Evolutionary conservation across 441 rosid genomes (phyloP), one percentile per base, ranked within the genome.

Genomic region (Jatropha multifida): DNA sequence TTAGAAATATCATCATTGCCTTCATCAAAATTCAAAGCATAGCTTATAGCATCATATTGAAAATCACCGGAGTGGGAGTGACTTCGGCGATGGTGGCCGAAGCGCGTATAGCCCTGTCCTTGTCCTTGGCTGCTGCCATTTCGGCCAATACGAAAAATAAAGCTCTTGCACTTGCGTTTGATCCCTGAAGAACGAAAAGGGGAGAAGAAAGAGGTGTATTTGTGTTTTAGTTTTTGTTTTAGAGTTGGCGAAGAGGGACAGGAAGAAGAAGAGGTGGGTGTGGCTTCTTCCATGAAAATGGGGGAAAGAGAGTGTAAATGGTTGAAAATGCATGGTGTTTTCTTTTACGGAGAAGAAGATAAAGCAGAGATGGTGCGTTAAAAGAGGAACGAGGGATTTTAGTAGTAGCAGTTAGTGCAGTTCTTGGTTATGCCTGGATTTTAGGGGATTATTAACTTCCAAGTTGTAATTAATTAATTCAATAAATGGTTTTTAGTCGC

Each of bases 1-100:
- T n/a, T 40, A 3, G 17, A 10, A 11, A 14, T 20, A 5, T 66
- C 74, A 7, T 76, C 55, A 0, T 27, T 12, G 4, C 84, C 83
- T 4, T 84, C 87, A 4, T 87, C 89, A 12, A 87, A 87, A 71
- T 87, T 87, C 56, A 85, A 64, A 1, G 90, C 74, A 60, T 85
- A 87, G 42, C 86, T 87, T 51, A 49, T 68, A 0, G 87, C 78
- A 59, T 87, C 85, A 37, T 87, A 87, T 2, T 17, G 74, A 49
- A 84, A 83, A 37, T 78, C 82, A 2, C 69, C 78, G 2, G 85
- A 72, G 14, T 68, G 2, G 0, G 86, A 73, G 66, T 77, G 88
- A 11, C 87, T 77, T 44, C 86, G 63, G 12, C 63, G 69, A 58
- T 78, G 81, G 3, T 65, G 71, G 3, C 40, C 38, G 0, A 65